These are phyloP conservation scores for Wickerhamiella sorbophila DNA, from an alignment of 805 yeast species.

Conservation along the genomic window DNA sequence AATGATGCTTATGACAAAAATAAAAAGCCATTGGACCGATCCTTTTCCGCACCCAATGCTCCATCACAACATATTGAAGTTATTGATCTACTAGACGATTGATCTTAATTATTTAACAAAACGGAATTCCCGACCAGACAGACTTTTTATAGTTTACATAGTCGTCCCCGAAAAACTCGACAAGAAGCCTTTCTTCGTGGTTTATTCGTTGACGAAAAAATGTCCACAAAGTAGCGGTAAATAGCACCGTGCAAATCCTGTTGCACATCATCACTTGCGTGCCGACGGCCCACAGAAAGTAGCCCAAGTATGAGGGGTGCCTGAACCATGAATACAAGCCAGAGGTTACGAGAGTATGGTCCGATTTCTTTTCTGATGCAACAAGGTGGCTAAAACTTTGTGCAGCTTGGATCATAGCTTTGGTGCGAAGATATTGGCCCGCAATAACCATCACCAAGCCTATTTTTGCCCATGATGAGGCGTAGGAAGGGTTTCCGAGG, in stretches of 20 bases:
- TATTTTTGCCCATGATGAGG: constrained; percentile 17
- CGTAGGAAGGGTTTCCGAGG: constrained; percentile 26
- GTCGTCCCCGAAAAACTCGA: constrained; percentile 55
- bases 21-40: too few species aligned
- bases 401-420: constrained; percentile 82
- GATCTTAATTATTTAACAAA: constrained; percentile 25
- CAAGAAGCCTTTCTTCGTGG: constrained; percentile 51
- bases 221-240: constrained; percentile 41
- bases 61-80: neutral
- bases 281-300: constrained; percentile 87
- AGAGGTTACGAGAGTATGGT: constrained; percentile 54
- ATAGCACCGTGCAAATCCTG: constrained; percentile 42
- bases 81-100: neutral
- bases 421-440: constrained; percentile 59
- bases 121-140: constrained; percentile 54
- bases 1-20: too few species aligned
- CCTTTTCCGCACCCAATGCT: too few species aligned
- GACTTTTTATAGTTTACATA: constrained; percentile 39
- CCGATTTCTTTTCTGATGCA: constrained; percentile 34
- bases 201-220: constrained; percentile 58
- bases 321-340: constrained; percentile 59
- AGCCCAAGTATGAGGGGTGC: constrained; percentile 89
- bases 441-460: constrained; percentile 37
- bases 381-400: constrained; percentile 74
- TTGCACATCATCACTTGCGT: constrained; percentile 60